Conservation (phyloP, 163 green algal species). For the Scenedesmus sp. region DNA sequence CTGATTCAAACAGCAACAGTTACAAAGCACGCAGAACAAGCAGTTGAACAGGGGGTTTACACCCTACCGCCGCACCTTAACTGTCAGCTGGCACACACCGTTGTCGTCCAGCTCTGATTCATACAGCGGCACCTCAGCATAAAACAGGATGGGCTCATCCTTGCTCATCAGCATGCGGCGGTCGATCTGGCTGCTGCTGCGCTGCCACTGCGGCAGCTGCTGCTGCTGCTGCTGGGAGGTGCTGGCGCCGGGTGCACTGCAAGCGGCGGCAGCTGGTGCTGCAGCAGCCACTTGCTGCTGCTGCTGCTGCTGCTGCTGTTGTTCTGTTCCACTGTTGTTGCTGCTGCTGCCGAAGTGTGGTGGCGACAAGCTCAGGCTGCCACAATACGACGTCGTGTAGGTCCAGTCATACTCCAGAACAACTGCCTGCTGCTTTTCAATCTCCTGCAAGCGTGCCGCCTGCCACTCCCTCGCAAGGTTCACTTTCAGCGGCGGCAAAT, state of each 20-base stretch:
- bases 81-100: constrained; percentile 71
- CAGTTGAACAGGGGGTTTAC: too few species aligned
- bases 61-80: constrained; percentile 53
- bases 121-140: constrained; percentile 91
- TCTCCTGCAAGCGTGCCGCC: constrained; percentile 71
- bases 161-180: constrained; percentile 85
- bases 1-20: constrained; percentile 89
- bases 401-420: constrained; percentile 93
- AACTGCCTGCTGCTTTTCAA: constrained; percentile 73
- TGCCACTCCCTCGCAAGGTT: constrained; percentile 78
- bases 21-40: constrained; percentile 18
- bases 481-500: constrained; percentile 76
- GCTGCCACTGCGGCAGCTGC: constrained; percentile 63
- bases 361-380: constrained; percentile 55
- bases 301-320: constrained; percentile 18
- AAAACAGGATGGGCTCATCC: constrained; percentile 95
- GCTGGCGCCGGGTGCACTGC: neutral
- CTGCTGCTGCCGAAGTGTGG: neutral
- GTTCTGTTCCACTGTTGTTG: constrained; percentile 21
- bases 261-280: neutral
- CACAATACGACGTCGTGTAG: constrained; percentile 92
- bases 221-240: constrained; percentile 13
- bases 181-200: constrained; percentile 77
- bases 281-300: constrained; percentile 24
- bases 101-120: constrained; percentile 98